Conservation (phyloP, 345 rosid genomes). For the Linum lewisii region DNA sequence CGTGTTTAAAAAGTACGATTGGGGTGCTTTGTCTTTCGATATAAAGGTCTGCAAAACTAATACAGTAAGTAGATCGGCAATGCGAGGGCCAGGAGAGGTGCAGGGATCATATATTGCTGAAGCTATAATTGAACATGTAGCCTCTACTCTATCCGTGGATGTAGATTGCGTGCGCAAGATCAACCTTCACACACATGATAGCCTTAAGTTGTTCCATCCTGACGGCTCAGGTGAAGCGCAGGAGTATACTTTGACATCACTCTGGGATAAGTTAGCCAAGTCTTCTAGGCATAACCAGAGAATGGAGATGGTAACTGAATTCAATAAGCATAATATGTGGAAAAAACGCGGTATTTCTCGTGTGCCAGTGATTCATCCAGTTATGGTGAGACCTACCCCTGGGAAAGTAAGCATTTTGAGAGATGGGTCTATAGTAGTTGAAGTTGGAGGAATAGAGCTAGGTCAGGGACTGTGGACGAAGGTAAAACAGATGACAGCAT, state of each 20-base stretch:
- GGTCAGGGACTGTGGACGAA: conserved; percentile 5
- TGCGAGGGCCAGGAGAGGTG: conserved; percentile 2
- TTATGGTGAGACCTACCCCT: conserved; percentile 1
- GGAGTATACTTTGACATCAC: neutral
- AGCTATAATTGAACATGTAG: neutral
- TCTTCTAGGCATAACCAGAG: neutral
- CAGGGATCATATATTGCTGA: neutral
- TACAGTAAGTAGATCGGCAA: conserved; percentile 1
- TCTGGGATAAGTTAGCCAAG: neutral
- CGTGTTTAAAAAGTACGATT: neutral
- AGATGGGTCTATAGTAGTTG: conserved; percentile 1
- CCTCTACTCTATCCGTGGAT: neutral
- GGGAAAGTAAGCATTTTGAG: conserved; percentile 5
- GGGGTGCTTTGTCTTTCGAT: conserved; percentile 4
- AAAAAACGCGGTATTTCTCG: neutral
- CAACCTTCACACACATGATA: neutral
- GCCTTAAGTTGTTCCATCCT: conserved; percentile 1
- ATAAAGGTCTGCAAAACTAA: conserved; percentile 2
- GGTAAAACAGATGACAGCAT: conserved; percentile 2
- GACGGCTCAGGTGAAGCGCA: neutral
- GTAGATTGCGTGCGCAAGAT: neutral
- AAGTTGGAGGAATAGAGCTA: conserved; percentile 4
- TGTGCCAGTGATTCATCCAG: neutral
- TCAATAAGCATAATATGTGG: neutral
- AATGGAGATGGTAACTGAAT: neutral